These are phyloP conservation scores for Gossypium thurberi DNA, from an alignment of 345 rosid species.

Conservation along the genomic window DNA sequence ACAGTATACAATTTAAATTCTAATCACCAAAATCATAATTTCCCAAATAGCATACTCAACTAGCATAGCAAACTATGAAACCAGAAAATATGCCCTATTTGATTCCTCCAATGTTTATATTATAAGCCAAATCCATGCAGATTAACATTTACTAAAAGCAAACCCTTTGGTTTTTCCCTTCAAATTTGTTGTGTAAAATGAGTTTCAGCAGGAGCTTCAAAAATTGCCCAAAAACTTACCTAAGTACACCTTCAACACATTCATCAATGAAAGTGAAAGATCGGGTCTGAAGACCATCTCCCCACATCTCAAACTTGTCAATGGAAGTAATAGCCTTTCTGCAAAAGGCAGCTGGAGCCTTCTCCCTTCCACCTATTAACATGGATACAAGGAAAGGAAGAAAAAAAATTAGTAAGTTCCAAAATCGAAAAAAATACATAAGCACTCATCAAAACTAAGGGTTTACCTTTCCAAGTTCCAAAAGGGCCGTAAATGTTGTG, in stretches of 20 bases:
- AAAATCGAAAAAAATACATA: slow-evolving; percentile 2
- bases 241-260: slow-evolving; percentile 93
- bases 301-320: slow-evolving; percentile 99
- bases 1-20: background rate
- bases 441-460: background rate
- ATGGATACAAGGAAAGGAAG: background rate
- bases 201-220: background rate
- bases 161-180: background rate
- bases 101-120: background rate
- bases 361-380: slow-evolving; percentile 84
- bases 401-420: background rate
- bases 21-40: background rate
- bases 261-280: slow-evolving; percentile 99
- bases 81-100: background rate
- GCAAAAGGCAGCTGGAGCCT: slow-evolving; percentile 99
- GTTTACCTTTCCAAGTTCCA: slow-evolving; percentile 92
- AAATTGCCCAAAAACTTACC: slow-evolving; percentile 30
- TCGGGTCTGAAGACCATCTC: slow-evolving; percentile 94
- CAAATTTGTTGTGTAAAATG: background rate
- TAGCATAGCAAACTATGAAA: background rate
- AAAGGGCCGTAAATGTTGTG: slow-evolving; percentile 98
- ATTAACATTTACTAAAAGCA: background rate
- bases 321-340: slow-evolving; percentile 73
- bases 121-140: background rate
- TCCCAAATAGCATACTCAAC: background rate